Evolutionary conservation across 495 filamentous ascomycete species (phyloP).

Genomic region (Xylaria curta): DNA sequence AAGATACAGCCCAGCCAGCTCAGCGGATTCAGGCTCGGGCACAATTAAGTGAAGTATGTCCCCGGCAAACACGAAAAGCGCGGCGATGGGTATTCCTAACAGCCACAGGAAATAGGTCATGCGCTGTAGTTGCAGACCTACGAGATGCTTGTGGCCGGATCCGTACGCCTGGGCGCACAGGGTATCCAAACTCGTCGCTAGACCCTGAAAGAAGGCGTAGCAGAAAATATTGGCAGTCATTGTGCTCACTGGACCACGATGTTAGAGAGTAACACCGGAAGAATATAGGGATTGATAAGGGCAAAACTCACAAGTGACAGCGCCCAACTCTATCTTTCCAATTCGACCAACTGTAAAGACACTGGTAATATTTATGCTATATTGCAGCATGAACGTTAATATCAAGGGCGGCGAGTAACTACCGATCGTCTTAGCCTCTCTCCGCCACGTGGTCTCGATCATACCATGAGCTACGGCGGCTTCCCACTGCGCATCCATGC

Average conservation of each 20-base stretch:
- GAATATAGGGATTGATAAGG: no score
- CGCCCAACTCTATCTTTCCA: slow-evolving; percentile 67
- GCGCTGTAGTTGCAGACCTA: slow-evolving; percentile 73
- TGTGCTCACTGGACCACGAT: slow-evolving; percentile 55
- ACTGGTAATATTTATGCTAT: slow-evolving; percentile 70
- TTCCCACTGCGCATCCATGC: slow-evolving; percentile 72
- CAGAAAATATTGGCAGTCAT: slow-evolving; percentile 80
- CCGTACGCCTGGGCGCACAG: slow-evolving; percentile 79
- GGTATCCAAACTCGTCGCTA: slow-evolving; percentile 74
- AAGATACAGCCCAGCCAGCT: slow-evolving; percentile 71
- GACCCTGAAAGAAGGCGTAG: slow-evolving; percentile 72
- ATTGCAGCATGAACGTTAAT: slow-evolving; percentile 75
- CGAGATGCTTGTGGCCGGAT: slow-evolving; percentile 68
- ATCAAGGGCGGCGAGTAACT: slow-evolving; percentile 66
- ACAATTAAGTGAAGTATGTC: slow-evolving; percentile 64
- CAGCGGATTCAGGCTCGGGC: slow-evolving; percentile 65
- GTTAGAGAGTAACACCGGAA: slow-evolving; percentile 17
- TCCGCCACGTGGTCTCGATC: slow-evolving; percentile 83
- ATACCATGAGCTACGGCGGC: slow-evolving; percentile 73
- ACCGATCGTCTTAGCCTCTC: slow-evolving; percentile 71
- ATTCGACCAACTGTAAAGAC: slow-evolving; percentile 72
- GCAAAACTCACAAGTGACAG: slow-evolving; percentile 58
- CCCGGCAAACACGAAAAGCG: slow-evolving; percentile 64
- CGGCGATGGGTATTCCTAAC: slow-evolving; percentile 66
- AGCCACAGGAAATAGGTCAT: slow-evolving; percentile 71